Evolutionary conservation across 140 eudicot genomes (phyloP).

Genomic region (Anethum foeniculum): DNA sequence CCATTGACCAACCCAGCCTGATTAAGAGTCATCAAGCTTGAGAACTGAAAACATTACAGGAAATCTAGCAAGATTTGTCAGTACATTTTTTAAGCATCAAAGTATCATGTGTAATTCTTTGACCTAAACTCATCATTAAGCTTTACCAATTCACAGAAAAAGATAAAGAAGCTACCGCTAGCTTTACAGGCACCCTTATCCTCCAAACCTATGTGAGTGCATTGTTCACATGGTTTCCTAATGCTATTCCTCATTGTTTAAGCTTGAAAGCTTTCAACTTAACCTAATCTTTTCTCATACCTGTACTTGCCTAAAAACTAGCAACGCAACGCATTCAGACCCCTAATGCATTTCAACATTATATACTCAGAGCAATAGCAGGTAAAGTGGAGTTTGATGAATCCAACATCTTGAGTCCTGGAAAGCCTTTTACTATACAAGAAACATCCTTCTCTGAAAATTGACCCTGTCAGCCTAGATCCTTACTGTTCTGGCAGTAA

Average conservation of each 20-base stretch:
- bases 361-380: neutral
- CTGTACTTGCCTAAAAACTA: slow-evolving; percentile 7
- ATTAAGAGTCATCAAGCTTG: neutral
- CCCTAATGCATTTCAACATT: slow-evolving; percentile 15
- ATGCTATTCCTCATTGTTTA: slow-evolving; percentile 1
- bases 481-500: slow-evolving; percentile 12
- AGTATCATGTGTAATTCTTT: neutral
- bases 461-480: slow-evolving; percentile 14
- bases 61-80: neutral
- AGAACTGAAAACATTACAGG: neutral
- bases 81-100: neutral
- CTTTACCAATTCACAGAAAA: neutral
- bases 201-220: neutral
- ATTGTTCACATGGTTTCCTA: slow-evolving; percentile 5
- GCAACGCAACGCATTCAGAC: slow-evolving; percentile 15
- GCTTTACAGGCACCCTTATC: neutral
- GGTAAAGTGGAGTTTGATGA: slow-evolving; percentile 1
- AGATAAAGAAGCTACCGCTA: neutral
- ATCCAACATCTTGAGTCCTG: slow-evolving; percentile 14
- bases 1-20: neutral
- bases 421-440: slow-evolving; percentile 17
- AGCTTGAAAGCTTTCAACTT: slow-evolving; percentile 9
- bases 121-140: neutral
- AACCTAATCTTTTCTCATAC: slow-evolving; percentile 2
- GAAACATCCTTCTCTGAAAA: slow-evolving; percentile 1